These are phyloP conservation scores for Sporothrix dimorphospora DNA, from an alignment of 2,329 filamentous ascomycete genomes.

Conservation along the genomic window DNA sequence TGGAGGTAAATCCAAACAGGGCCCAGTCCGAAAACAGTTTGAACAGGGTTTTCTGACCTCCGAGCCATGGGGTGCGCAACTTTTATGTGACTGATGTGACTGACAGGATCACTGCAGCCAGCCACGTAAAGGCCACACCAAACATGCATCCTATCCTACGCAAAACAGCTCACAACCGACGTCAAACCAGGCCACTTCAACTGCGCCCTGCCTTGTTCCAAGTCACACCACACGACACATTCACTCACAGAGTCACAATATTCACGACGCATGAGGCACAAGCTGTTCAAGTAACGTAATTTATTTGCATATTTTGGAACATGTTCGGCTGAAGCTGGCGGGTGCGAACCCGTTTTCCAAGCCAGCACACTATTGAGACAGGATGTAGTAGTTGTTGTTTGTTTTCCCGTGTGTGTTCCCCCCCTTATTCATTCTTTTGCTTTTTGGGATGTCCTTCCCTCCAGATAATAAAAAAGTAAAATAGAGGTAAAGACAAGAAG, in stretches of 20 bases:
- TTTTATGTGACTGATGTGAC: background rate
- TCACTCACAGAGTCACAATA: background rate
- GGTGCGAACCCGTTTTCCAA: conserved; percentile 8
- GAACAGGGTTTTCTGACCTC: background rate
- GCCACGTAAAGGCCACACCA: too few relatives aligned
- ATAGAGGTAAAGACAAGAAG: background rate
- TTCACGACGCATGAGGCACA: background rate
- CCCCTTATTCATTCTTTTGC: background rate
- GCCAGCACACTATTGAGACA: conserved; percentile 8
- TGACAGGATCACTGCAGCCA: too few relatives aligned
- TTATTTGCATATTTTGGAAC: background rate
- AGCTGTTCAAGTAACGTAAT: background rate
- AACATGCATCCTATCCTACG: background rate
- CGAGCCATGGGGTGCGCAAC: too few relatives aligned
- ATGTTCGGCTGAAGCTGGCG: background rate
- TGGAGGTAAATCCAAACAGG: too few relatives aligned
- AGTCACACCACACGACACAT: background rate
- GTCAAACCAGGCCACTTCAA: background rate
- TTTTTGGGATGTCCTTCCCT: background rate
- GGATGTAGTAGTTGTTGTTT: background rate
- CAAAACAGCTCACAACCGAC: background rate
- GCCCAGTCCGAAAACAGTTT: background rate
- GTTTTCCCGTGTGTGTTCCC: background rate
- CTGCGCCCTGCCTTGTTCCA: background rate
- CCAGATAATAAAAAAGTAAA: background rate